phyloP scores from a whole-genome alignment of 148 eudicot species.

The Polygonum maritimum region DNA sequence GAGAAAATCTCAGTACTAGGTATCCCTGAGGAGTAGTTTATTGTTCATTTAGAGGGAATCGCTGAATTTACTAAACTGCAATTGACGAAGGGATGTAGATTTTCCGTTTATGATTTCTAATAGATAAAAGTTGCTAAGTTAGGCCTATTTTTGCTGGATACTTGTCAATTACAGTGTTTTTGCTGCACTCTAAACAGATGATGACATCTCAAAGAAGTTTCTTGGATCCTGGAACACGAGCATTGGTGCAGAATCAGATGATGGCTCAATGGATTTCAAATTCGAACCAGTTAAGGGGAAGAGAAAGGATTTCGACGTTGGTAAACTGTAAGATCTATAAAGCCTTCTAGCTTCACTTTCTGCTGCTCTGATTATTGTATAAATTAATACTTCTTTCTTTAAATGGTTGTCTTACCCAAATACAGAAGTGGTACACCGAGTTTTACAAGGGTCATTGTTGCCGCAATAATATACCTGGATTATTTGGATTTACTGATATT shows the following conservation, averaged over 20 bases:
- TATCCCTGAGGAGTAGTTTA: not conserved
- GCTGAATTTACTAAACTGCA: not conserved
- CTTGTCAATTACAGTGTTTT: not conserved
- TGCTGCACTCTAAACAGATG: constrained; percentile 35
- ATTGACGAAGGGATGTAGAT: not conserved
- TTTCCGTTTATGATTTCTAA: not conserved
- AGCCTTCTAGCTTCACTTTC: not conserved
- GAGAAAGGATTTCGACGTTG: constrained; percentile 60
- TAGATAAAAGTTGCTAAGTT: not conserved
- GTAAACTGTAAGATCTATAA: constrained; percentile 51
- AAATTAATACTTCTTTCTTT: not conserved
- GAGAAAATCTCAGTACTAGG: constrained; percentile 43
- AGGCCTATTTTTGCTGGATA: constrained; percentile 4
- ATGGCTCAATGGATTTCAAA: constrained; percentile 68
- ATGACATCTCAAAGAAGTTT: constrained; percentile 70
- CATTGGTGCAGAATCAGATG: constrained; percentile 38
- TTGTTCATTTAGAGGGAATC: not conserved
- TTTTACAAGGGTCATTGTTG: not conserved
- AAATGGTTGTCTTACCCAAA: not conserved
- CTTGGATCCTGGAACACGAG: constrained; percentile 68
- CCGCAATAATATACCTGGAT: not conserved
- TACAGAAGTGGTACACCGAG: not conserved
- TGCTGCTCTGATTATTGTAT: not conserved
- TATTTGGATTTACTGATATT: not conserved
- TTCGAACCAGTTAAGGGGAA: constrained; percentile 63